Base-by-base conservation (phyloP, 768 basidiomycete genomes). In the Leccinum longicurvipes region DNA sequence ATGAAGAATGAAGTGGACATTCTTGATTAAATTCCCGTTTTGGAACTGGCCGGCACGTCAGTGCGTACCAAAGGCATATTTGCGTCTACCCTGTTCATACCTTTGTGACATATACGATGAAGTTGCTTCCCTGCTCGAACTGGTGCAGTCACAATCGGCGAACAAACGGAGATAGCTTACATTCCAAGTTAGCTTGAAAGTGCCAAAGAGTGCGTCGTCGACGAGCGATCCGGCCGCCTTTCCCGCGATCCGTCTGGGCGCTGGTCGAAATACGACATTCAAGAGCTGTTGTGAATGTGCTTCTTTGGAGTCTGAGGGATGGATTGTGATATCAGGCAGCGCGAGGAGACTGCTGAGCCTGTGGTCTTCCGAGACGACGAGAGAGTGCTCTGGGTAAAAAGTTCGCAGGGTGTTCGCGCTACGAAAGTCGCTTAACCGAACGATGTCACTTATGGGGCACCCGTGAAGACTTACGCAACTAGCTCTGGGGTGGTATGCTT, bases 361-460 rank as follows among this genome's bases (percentile, higher is more conserved):
- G 50, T 57, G 69, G 54, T 84, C 82, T 7, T 70, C 63, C 3
- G 85, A 80, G 56, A 79, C 69, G 8, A 87, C 77, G 25, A 89
- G 61, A 25, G 84, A 82, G 62, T 86, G 76, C 10, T 80, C 77
- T 6, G 87, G 85, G 65, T 89, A 84, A 15, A 86, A 54, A 60
- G 75, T 78, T 34, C 77, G 80, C 36, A 91, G 73, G 36, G 76
- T 71, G 56, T 83, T 74, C 65, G 62, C 79, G 71, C 71, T 70
- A 58, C 49, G 45, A 6, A 28, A 15, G 24, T 39, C 23, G 36
- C n/a, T 46, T 42, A 54, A 45, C 29, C 27, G 29, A 54, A 41
- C 55, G 46, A 56, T 62, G 47, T 53, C 48, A 11, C 31, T 41
- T 34, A 56, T 29, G 17, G 25, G 39, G 39, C 3, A 32, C 49